Conservation (phyloP, 441 rosid species). For the Biscutella laevigata region DNA sequence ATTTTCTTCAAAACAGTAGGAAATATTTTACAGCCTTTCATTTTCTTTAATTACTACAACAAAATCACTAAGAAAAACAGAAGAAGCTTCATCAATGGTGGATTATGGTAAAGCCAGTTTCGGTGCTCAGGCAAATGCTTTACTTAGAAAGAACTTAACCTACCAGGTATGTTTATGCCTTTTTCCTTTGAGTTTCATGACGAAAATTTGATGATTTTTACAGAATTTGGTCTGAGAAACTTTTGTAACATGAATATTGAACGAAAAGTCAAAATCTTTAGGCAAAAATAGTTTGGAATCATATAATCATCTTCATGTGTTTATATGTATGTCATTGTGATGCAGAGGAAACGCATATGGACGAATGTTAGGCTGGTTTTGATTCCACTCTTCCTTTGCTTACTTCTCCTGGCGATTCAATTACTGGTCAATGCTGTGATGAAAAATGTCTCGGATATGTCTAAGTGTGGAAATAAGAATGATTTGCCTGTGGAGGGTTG, state of each 20-base stretch:
- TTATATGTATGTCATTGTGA: not conserved
- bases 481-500: conserved; percentile 16
- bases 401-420: conserved; percentile 50
- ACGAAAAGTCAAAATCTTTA: no score
- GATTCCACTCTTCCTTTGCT: conserved; percentile 63
- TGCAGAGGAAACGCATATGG: conserved; percentile 69
- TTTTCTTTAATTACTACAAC: no score
- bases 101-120: conserved; percentile 45
- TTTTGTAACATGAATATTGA: no score
- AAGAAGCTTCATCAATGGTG: conserved; percentile 38
- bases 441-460: conserved; percentile 6
- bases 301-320: no score
- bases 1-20: no score
- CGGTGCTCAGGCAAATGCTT: conserved; percentile 72
- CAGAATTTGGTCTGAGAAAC: no score
- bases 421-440: conserved; percentile 28
- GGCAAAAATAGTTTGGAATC: no score
- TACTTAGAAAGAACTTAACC: conserved; percentile 73
- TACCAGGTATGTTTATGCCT: conserved; percentile 46
- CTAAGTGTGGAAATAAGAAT: conserved; percentile 40
- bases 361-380: conserved; percentile 64
- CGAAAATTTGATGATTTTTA: no score
- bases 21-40: no score
- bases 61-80: conserved; percentile 3
- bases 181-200: no score